Evolutionary conservation across 129 eudicot species (phyloP).

Genomic region (Smallanthus sonchifolius): DNA sequence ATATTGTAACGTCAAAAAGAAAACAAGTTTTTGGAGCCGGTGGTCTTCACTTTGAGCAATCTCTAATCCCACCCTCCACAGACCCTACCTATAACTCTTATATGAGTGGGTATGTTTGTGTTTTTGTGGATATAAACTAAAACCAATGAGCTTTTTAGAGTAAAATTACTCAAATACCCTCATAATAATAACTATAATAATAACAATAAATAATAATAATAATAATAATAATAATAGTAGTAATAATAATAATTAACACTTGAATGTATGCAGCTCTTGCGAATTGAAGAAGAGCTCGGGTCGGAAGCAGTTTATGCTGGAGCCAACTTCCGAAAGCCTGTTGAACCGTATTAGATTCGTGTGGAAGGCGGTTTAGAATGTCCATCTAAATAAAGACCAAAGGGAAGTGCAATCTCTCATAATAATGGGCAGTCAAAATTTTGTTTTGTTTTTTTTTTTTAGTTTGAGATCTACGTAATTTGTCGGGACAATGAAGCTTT

Average conservation of each 20-base stretch:
- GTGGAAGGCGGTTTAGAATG: background rate
- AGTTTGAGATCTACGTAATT: background rate
- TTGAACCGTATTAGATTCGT: slow-evolving; percentile 65
- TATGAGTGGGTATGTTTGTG: no score
- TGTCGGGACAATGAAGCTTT: background rate
- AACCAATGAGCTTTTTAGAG: no score
- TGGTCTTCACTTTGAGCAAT: no score
- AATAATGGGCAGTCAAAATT: slow-evolving; percentile 5
- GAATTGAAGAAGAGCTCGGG: slow-evolving; percentile 88
- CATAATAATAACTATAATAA: no score
- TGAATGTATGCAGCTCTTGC: slow-evolving; percentile 43
- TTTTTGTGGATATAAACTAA: no score
- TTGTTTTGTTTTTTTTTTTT: background rate
- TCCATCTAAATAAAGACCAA: slow-evolving; percentile 4
- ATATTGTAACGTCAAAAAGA: no score
- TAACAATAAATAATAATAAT: background rate
- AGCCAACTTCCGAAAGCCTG: slow-evolving; percentile 76
- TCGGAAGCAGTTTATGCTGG: slow-evolving; percentile 88
- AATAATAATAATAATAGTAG: background rate
- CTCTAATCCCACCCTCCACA: no score
- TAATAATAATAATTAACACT: background rate
- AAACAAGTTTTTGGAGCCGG: no score
- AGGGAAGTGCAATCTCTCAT: slow-evolving; percentile 1
- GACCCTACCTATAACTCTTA: no score
- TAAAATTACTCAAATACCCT: no score